phyloP scores from a whole-genome alignment of 345 rosid genomes.

The Rhodomyrtus tomentosa region DNA sequence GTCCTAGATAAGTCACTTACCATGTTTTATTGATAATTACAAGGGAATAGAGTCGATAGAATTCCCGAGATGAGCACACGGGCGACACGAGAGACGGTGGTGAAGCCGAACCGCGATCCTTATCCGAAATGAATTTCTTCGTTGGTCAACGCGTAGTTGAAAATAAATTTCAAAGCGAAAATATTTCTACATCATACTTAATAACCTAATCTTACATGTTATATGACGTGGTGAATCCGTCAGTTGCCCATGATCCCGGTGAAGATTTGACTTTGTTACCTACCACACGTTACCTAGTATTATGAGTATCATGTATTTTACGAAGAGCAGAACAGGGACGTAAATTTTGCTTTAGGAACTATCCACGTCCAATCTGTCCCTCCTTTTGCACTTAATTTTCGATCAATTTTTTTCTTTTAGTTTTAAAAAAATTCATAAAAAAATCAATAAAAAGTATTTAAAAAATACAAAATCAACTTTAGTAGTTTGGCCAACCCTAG shows the following conservation, averaged over 20 bases:
- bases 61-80: background rate
- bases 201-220: background rate
- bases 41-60: rapidly evolving
- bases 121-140: background rate
- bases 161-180: too few species aligned
- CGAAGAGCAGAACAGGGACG: background rate
- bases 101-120: background rate
- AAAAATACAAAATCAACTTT: too few species aligned
- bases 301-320: background rate
- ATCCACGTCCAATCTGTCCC: rapidly evolving
- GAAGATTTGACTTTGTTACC: background rate
- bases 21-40: background rate
- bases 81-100: background rate
- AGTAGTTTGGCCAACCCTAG: too few species aligned
- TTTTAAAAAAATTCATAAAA: too few species aligned
- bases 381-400: too few species aligned
- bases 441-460: too few species aligned
- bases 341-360: background rate
- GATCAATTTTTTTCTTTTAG: too few species aligned
- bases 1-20: background rate
- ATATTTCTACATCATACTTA: too few species aligned
- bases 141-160: too few species aligned
- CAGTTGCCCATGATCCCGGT: rapidly evolving
- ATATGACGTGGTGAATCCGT: rapidly evolving
- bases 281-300: rapidly evolving